These are phyloP conservation scores for Gentiana dahurica DNA, from an alignment of 257 asterid genomes.

Conservation along the genomic window DNA sequence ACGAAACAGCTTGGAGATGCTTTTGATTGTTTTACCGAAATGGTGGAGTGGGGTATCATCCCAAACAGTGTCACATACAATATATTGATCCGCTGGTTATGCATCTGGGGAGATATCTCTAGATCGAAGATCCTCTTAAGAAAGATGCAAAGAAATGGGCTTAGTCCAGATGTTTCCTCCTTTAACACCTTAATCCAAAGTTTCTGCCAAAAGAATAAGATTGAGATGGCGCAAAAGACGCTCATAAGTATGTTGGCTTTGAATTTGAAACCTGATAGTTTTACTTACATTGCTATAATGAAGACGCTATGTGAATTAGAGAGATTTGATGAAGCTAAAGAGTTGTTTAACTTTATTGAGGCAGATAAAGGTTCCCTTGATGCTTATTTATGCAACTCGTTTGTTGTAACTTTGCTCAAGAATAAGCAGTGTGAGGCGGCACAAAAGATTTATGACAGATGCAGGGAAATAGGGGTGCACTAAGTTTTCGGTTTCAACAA, in stretches of 20 bases:
- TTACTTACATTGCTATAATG: constrained; percentile 62
- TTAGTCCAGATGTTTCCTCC: constrained; percentile 57
- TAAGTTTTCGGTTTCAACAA: constrained; percentile 18
- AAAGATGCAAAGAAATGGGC: constrained; percentile 64
- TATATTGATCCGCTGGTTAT: constrained; percentile 59
- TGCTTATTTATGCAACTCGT: constrained; percentile 42
- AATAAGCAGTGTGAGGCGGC: constrained; percentile 50
- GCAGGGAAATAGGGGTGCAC: constrained; percentile 34
- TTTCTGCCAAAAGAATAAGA: constrained; percentile 45
- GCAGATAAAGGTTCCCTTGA: constrained; percentile 60
- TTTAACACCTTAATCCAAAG: constrained; percentile 66
- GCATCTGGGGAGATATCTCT: constrained; percentile 46
- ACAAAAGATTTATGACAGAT: constrained; percentile 34
- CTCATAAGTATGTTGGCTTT: constrained; percentile 52
- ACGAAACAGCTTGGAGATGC: constrained; percentile 51
- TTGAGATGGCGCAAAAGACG: constrained; percentile 64
- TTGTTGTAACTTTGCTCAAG: constrained; percentile 41
- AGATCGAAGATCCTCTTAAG: constrained; percentile 52
- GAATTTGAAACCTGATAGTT: constrained; percentile 64
- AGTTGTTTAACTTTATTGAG: constrained; percentile 60
- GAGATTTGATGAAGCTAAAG: constrained; percentile 55
- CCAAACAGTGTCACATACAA: constrained; percentile 65
- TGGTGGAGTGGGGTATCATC: constrained; percentile 68
- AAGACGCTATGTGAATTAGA: constrained; percentile 52
- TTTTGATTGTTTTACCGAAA: constrained; percentile 65